Percentiles rank a stretch among this genome's conserved stretches.
Evolutionary conservation across 805 yeast genomes (phyloP).

Genomic region (Candida endomychidarum): DNA sequence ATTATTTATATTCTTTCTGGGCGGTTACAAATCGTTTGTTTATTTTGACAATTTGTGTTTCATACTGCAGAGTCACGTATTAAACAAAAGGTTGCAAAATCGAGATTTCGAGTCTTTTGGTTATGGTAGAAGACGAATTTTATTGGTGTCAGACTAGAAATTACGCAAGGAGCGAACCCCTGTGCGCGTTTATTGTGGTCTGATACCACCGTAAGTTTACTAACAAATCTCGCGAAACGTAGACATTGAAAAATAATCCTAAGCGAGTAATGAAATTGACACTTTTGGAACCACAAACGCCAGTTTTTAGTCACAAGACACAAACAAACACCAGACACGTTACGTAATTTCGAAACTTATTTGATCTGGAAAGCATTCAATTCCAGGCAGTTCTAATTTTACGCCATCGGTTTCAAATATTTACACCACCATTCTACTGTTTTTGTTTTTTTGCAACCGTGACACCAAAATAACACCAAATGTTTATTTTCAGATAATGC

Average conservation of each 20-base stretch:
- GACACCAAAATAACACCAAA: neutral
- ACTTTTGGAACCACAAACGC: neutral
- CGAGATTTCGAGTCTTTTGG: neutral
- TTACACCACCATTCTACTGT: neutral
- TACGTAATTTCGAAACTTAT: neutral
- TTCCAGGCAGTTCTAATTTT: neutral
- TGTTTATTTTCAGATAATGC: conserved; percentile 1
- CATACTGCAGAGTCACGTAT: conserved; percentile 3
- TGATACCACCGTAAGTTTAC: neutral
- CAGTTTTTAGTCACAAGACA: neutral
- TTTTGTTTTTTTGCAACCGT: conserved; percentile 7
- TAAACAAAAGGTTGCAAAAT: conserved; percentile 4
- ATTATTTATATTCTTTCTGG: conserved; percentile 2
- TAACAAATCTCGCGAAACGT: conserved; percentile 1
- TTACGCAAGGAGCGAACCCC: no score
- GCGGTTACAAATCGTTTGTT: neutral
- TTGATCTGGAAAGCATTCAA: neutral
- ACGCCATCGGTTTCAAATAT: neutral
- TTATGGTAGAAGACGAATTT: neutral
- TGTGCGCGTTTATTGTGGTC: neutral
- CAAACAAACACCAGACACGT: no score
- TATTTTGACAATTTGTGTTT: neutral
- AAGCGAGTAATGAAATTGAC: conserved; percentile 1
- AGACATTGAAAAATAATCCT: neutral
- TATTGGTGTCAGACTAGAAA: neutral